Conservation (phyloP, 495 filamentous ascomycete species). For the Oidiodendron maius region DNA sequence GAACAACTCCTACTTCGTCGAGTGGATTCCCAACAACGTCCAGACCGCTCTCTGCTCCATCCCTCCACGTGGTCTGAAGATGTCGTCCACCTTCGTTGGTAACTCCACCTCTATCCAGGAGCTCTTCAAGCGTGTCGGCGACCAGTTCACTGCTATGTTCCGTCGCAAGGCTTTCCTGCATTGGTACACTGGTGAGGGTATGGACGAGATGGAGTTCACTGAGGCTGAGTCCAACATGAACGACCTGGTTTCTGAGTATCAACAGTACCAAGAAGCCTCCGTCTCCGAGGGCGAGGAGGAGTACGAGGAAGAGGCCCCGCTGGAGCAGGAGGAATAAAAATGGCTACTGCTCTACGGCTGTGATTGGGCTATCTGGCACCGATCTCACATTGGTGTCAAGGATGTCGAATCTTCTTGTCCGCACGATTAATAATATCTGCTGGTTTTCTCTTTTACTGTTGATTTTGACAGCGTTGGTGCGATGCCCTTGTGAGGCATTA, state of each 20-base stretch:
- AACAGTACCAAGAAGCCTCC: constrained; percentile 99
- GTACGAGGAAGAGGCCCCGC: constrained; percentile 54
- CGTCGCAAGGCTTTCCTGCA: constrained; percentile 99
- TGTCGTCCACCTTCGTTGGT: constrained; percentile 98
- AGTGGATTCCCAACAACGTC: constrained; percentile 99
- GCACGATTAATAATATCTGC: constrained; percentile 14
- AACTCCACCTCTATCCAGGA: constrained; percentile 99
- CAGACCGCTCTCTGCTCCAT: constrained; percentile 99
- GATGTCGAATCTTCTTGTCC: constrained; percentile 13
- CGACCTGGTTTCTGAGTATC: constrained; percentile 99
- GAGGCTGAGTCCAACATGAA: constrained; percentile 99
- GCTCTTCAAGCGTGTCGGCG: constrained; percentile 99
- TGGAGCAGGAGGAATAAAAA: constrained; percentile 45
- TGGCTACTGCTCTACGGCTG: constrained; percentile 12
- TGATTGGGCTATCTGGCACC: constrained; percentile 9
- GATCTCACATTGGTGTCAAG: constrained; percentile 6
- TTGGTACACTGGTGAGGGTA: constrained; percentile 99
- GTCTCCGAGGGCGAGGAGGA: constrained; percentile 66
- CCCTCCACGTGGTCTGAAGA: constrained; percentile 95
- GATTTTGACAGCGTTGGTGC: constrained; percentile 17
- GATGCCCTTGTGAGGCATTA: constrained; percentile 7
- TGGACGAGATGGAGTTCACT: constrained; percentile 99
- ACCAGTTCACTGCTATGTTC: constrained; percentile 99
- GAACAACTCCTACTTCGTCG: constrained; percentile 99
- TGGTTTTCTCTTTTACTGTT: constrained; percentile 17